Conservation (phyloP, 1,139 yeast species). For the Pneumocystis wakefieldiae region DNA sequence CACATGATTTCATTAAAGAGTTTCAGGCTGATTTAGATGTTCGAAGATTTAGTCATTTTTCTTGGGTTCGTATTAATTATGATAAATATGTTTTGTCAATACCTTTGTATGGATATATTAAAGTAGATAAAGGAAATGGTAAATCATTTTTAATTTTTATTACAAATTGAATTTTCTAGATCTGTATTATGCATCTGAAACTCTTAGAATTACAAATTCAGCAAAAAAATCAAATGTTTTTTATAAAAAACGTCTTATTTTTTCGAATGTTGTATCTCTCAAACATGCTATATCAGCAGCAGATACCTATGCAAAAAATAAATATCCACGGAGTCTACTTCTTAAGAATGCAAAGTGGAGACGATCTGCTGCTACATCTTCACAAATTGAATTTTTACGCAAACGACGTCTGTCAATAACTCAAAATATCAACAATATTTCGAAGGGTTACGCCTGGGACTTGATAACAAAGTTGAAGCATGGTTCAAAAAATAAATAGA, state of each 20-base stretch:
- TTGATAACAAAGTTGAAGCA: constrained; percentile 9
- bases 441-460: constrained; percentile 11
- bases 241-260: constrained; percentile 8
- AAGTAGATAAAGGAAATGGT: constrained; percentile 4
- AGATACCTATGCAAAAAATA: constrained; percentile 15
- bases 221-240: neutral
- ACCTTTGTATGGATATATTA: constrained; percentile 6
- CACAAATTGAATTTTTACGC: constrained; percentile 12
- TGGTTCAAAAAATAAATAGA: constrained; percentile 5
- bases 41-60: neutral
- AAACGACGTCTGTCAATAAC: constrained; percentile 3
- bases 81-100: constrained; percentile 1
- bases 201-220: neutral
- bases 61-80: neutral
- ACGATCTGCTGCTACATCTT: constrained; percentile 12
- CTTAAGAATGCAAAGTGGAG: constrained; percentile 18
- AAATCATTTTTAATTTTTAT: neutral
- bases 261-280: constrained; percentile 11
- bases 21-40: neutral
- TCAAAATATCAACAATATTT: constrained; percentile 2
- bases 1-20: constrained; percentile 8
- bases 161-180: neutral
- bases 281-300: constrained; percentile 18
- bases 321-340: constrained; percentile 12
- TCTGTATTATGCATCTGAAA: constrained; percentile 1